phyloP scores from a whole-genome alignment of 768 basidiomycete species.

The Tulasnella sp. region DNA sequence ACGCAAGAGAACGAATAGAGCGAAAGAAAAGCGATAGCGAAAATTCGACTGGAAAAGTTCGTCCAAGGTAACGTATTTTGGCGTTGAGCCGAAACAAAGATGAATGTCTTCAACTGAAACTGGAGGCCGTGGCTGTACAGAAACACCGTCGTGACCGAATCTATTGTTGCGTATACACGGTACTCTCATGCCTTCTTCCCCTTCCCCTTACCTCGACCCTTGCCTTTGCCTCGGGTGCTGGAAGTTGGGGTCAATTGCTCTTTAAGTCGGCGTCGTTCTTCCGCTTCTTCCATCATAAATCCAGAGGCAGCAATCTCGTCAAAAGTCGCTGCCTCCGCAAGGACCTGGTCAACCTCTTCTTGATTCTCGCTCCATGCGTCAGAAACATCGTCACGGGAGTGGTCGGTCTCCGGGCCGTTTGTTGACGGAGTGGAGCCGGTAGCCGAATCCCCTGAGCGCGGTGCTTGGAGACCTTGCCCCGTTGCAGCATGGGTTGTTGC shows the following conservation, averaged over 20 bases:
- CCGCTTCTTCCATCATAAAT: conserved; percentile 29
- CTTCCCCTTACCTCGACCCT: conserved; percentile 7
- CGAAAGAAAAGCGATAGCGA: conserved; percentile 1
- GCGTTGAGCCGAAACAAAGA: conserved; percentile 9
- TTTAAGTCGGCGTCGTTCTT: conserved; percentile 20
- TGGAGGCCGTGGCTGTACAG: background rate
- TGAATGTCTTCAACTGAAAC: conserved; percentile 17
- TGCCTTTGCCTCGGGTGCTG: background rate
- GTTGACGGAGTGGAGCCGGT: conserved; percentile 27
- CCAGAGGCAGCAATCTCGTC: conserved; percentile 29
- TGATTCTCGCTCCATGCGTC: conserved; percentile 28
- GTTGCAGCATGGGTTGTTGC: background rate
- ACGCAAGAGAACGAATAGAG: background rate
- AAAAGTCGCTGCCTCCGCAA: conserved; percentile 26
- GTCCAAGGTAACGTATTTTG: conserved; percentile 1
- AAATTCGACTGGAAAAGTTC: background rate
- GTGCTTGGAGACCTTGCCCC: background rate
- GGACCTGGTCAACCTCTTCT: conserved; percentile 20
- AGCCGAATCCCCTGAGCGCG: background rate
- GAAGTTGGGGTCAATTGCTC: background rate
- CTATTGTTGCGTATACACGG: background rate
- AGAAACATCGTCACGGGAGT: background rate
- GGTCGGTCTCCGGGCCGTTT: background rate
- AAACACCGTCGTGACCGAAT: conserved; percentile 15
- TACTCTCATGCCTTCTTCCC: conserved; percentile 13